Evolutionary conservation across 768 basidiomycete species (phyloP), one percentile per base, ranked within the genome.

Genomic region (Wakefieldia striispora): DNA sequence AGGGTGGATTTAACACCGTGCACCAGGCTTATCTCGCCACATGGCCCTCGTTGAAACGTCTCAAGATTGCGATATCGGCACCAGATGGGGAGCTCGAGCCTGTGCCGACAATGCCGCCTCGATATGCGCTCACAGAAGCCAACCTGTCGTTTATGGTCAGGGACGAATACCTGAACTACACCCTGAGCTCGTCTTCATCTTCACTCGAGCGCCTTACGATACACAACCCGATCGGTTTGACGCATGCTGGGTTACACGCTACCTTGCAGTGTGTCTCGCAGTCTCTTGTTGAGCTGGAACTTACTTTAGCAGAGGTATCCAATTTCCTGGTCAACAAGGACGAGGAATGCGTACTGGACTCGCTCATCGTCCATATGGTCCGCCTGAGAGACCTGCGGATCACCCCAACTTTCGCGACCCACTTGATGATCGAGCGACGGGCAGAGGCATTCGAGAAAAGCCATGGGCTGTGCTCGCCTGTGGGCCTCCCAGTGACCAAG

Each of bases 31-130:
- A 37, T n/a, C 35, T 49, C 14, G 16, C 24, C 13, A 37, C 26
- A 19, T 43, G 41, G 41, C 20, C 48, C 16, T 39, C 48, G 20
- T n/a, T 43, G 42, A 49, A 49, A 23, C 29, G 36, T 16, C 26
- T 38, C 9, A 17, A 6, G 24, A 41, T 41, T 8, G 3, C 5
- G 12, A 3, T 29, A 17, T 13, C 24, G n/a, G 1, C 2, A 6
- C 2, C 16, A 17, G 19, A 16, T 21, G 12, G 4, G 45, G 20
- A 1, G 6, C 6, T 10, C 2, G 17, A 10, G 8, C 27, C 19
- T 3, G 13, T 17, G 2, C 37, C 38, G n/a, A 6, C n/a, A 12
- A 29, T 29, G 16, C 29, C 27, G 31, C 17, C 29, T 12, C 36
- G 13, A 26, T 47, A 19, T 14, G 17, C 27, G 3, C 36, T 38